Percentiles rank a stretch among this genome's conserved stretches.
These are phyloP conservation scores for Eucalyptus lansdowneana DNA, from an alignment of 345 rosid species.

Conservation along the genomic window DNA sequence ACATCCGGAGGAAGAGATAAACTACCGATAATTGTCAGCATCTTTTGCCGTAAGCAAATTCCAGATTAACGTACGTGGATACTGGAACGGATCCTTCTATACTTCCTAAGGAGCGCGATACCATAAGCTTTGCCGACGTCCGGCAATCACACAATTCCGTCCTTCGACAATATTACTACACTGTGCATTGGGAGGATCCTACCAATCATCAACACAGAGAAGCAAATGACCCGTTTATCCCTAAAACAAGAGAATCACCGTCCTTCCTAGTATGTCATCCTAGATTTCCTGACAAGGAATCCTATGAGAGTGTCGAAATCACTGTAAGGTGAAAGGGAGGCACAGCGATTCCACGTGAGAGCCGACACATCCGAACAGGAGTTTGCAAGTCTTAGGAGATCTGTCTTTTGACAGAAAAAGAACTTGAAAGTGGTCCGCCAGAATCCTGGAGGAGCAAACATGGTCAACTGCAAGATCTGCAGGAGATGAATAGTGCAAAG, in stretches of 20 bases:
- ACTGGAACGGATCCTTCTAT: too few relatives aligned
- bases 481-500: background rate
- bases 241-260: fast-evolving
- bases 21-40: too few relatives aligned
- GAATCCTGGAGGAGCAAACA: background rate
- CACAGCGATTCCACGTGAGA: background rate
- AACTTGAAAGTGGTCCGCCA: background rate
- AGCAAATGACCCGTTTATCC: background rate
- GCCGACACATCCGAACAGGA: background rate
- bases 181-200: background rate
- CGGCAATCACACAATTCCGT: too few relatives aligned
- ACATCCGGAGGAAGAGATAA: too few relatives aligned
- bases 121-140: too few relatives aligned
- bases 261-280: background rate
- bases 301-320: background rate
- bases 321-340: background rate
- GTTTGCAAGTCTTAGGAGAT: background rate
- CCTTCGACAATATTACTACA: too few relatives aligned
- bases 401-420: background rate
- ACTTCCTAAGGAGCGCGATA: too few relatives aligned
- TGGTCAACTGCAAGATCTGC: background rate
- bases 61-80: too few relatives aligned
- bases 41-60: too few relatives aligned
- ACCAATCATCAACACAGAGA: background rate
- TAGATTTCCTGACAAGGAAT: background rate